Conservation (phyloP, 345 rosid genomes). For the Gossypium longicalyx region DNA sequence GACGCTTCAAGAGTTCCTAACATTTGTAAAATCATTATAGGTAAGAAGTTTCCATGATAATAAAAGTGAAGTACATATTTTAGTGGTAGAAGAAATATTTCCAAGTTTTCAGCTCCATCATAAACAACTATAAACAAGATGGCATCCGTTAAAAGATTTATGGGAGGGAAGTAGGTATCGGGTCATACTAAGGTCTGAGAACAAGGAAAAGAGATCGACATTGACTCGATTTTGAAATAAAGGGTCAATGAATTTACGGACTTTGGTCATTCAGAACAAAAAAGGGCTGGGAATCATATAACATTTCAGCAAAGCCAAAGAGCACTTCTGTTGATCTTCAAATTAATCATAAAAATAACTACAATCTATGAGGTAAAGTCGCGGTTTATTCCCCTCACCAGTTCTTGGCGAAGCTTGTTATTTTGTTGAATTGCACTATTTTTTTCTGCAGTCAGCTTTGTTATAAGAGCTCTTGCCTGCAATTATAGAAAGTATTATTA, state of each 20-base stretch:
- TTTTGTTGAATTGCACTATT: slow-evolving; percentile 52
- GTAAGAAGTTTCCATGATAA: slow-evolving; percentile 11
- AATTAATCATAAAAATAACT: neutral
- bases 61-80: neutral
- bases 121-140: neutral
- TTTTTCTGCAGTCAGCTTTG: slow-evolving; percentile 62
- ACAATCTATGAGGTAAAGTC: neutral
- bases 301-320: neutral
- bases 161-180: neutral
- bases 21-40: neutral
- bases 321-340: neutral
- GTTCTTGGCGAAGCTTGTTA: slow-evolving; percentile 54
- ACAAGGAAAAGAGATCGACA: neutral
- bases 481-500: slow-evolving; percentile 14
- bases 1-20: slow-evolving; percentile 53
- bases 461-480: slow-evolving; percentile 53
- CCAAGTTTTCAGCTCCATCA: neutral
- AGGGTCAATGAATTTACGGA: neutral
- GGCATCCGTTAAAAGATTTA: neutral
- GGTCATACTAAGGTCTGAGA: neutral
- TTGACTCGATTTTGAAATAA: neutral
- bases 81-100: neutral
- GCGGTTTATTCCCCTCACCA: slow-evolving; percentile 38
- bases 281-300: neutral
- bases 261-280: neutral